A percentile compares a stretch with the other conserved stretches of the same genome.
phyloP scores from a whole-genome alignment of 306 rosid genomes.

The Carpinus fangiana region DNA sequence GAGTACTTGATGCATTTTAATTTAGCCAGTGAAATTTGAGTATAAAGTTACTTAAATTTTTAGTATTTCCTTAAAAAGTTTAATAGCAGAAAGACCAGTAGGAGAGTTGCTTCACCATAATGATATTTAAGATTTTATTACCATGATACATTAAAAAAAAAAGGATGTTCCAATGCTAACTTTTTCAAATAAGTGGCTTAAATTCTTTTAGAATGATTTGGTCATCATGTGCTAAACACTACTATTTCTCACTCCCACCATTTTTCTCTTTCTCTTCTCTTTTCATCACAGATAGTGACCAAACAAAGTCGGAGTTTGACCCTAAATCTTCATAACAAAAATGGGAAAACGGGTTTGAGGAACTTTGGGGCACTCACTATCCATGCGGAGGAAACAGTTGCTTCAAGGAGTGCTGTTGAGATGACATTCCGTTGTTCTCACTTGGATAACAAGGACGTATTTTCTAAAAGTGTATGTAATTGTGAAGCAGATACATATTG shows the following conservation, averaged over 20 bases:
- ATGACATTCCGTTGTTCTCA: conserved; percentile 62
- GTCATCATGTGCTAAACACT: background rate
- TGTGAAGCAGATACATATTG: conserved; percentile 1
- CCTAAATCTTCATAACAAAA: conserved; percentile 43
- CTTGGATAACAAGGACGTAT: conserved; percentile 74
- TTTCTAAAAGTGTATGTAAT: conserved; percentile 69
- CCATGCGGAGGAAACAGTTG: conserved; percentile 73
- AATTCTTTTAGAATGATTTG: background rate
- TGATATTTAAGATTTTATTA: background rate
- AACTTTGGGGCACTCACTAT: conserved; percentile 60
- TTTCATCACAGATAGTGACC: conserved; percentile 63
- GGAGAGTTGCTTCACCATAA: background rate
- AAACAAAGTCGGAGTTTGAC: conserved; percentile 52
- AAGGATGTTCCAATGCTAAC: background rate
- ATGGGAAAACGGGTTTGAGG: conserved; percentile 34
- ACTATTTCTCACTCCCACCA: background rate
- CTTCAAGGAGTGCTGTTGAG: conserved; percentile 66
- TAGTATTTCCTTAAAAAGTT: background rate
- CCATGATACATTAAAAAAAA: background rate
- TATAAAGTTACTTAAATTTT: background rate
- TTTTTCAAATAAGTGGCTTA: background rate
- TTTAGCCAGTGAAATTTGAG: background rate
- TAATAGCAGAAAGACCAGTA: background rate
- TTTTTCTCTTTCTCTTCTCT: background rate
- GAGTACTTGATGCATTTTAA: background rate